Evolutionary conservation across 805 yeast genomes (phyloP), one percentile per base, ranked within the genome.

Genomic region (Cyberlindnera xishuangbannaensis): DNA sequence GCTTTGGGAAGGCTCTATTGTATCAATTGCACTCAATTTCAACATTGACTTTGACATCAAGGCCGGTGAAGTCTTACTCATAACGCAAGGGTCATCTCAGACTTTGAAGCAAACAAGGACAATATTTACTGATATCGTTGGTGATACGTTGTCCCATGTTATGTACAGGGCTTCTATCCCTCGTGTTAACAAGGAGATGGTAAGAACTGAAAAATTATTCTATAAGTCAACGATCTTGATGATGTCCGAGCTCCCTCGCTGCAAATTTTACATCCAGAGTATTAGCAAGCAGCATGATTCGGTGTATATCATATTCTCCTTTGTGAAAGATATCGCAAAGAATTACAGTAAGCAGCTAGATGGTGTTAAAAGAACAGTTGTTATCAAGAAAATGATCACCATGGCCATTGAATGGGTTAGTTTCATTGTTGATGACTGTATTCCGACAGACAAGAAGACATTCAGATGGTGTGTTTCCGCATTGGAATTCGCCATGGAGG

Each of bases 381-480:
- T 87, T 8, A 77, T 86, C 18, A 63, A 80, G 61, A 75, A 76
- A 45, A 69, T 92, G 53, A 76, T 92, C 19, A 76, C 77, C 37
- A 59, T 86, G 41, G 74, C 94, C 28, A 76, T 87, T 27, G 90
- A 83, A 35, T 92, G 98, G 98, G 81, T 92, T 13, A 75, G 86
- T 36, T 90, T 87, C 51, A 76, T 92, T 18, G 86, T 90, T 40
- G 96, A 92, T 56, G 97, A 90, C 51, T 92, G 98, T 62, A 78
- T 78, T 12, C 95, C 97, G 1, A 81, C 95, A 0, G 97, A 90
- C 45, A 73, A 82, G 35, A 83, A 78, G 48, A 90, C 97, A 0
- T 92, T 92, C 53, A 68, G 95, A 48, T 92, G 97, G 96, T 86
- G 96, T 58, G 97, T 92, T 16, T 69, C 84, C 11, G 97, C 98